phyloP scores from a whole-genome alignment of 1,284 basidiomycete genomes.

The Cryptococcus hybrid region DNA sequence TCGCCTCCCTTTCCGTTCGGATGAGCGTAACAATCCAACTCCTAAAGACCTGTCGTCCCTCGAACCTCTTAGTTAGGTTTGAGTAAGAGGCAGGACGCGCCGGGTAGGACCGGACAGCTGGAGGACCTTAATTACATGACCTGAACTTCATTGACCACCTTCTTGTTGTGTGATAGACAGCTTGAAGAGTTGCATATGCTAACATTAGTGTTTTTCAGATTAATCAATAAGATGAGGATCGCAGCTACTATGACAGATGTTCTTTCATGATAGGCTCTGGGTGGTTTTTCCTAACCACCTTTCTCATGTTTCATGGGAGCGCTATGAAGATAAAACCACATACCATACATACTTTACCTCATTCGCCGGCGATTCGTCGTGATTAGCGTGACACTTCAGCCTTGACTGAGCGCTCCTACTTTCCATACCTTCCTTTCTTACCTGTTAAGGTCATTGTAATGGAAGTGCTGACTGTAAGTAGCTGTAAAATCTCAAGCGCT shows the following conservation, averaged over 20 bases:
- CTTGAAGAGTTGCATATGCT: background rate
- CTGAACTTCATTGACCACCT: conserved; percentile 23
- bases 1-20: conserved; percentile 6
- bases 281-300: conserved; percentile 6
- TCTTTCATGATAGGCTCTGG: background rate
- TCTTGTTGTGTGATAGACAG: background rate
- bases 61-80: conserved; percentile 38
- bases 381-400: conserved; percentile 48
- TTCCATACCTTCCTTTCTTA: background rate
- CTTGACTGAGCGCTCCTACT: conserved; percentile 44
- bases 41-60: conserved; percentile 23
- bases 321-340: conserved; percentile 42
- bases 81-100: conserved; percentile 10
- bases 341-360: conserved; percentile 49
- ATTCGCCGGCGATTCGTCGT: conserved; percentile 41
- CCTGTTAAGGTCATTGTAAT: background rate
- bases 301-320: conserved; percentile 4
- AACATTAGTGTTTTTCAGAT: background rate
- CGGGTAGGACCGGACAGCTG: conserved; percentile 41
- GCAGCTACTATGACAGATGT: background rate
- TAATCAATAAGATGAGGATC: background rate
- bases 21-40: conserved; percentile 39
- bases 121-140: conserved; percentile 45
- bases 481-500: background rate
- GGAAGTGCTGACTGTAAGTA: background rate